phyloP scores from a whole-genome alignment of 2,329 filamentous ascomycete genomes.

The Colletotrichum shisoi region DNA sequence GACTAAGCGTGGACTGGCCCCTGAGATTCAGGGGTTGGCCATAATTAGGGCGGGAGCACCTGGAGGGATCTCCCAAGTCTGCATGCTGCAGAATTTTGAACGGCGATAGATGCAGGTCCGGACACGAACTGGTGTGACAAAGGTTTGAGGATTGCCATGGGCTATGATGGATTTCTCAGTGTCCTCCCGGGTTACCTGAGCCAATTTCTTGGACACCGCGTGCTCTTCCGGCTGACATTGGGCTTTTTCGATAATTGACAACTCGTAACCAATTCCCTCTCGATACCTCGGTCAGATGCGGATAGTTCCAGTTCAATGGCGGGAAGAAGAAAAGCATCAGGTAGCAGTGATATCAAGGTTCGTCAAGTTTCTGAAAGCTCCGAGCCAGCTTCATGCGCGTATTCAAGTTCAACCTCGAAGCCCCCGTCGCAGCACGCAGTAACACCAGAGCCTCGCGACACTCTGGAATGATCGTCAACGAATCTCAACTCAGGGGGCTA shows the following conservation, averaged over 20 bases:
- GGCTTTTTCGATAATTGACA: too few relatives aligned
- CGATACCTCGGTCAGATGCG: too few relatives aligned
- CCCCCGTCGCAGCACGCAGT: not conserved
- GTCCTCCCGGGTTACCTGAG: not conserved
- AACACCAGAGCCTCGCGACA: not conserved
- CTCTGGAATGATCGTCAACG: too few relatives aligned
- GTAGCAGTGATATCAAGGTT: not conserved
- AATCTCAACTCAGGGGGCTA: too few relatives aligned
- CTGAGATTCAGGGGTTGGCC: slow-evolving; percentile 32
- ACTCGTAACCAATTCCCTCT: too few relatives aligned
- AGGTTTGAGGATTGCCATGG: not conserved
- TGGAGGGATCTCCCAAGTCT: not conserved
- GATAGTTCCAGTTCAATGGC: too few relatives aligned
- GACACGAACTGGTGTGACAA: too few relatives aligned
- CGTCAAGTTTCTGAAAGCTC: not conserved
- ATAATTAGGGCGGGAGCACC: slow-evolving; percentile 11
- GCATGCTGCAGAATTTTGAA: not conserved
- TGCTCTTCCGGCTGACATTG: not conserved
- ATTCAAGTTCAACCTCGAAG: not conserved
- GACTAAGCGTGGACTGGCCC: slow-evolving; percentile 34
- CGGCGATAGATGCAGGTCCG: not conserved
- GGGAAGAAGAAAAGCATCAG: too few relatives aligned
- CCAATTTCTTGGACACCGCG: too few relatives aligned
- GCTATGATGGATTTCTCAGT: not conserved
- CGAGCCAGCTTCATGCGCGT: not conserved